Base-by-base conservation (phyloP, 2,329 filamentous ascomycete genomes). In the Didymella glomerata region DNA sequence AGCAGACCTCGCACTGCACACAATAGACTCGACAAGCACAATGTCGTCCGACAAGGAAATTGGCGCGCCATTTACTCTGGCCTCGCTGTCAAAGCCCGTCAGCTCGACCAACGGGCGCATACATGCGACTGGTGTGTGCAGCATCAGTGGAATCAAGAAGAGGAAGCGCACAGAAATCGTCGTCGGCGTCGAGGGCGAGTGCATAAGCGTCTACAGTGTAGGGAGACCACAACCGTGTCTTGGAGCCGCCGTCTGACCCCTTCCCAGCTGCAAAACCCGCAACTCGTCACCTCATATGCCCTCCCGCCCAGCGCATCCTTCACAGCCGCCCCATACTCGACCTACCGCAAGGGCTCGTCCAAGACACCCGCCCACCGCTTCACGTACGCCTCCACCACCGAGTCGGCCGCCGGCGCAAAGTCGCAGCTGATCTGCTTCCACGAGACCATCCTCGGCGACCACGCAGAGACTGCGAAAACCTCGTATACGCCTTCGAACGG, bases 161-260 rank as follows among this genome's bases (percentile, higher is more conserved):
- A 82, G 85, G 71, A 88, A 88, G 77, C 79, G 86, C 71, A 83
- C 86, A 67, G 86, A 89, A 69, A 79, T 88, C 50, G 85, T 80
- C 30, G 81, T 86, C 20, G 85, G 81, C 1, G 78, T 88, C 14
- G 85, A 88, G 70, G 85, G 86, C 38, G 85, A 88, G 70, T 83
- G 84, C 28, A 77, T 89, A 48, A 87, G 84, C 63, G 83, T 89
- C 34, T 88, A 88, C 76, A 86, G 86, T 75, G 86, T 88, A 78
- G 38, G 73, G 54, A 18, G 42, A n/a, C 1, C 28, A 27, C 27
- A 10, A 20, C 47, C 75, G 8, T 16, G 2, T n/a, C 9, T 18
- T 14, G 24, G 25, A 20, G 38, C 34, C 11, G 18, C 27, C 20
- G 16, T 25, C 50, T 44, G 36, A 40, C 24, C 60, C 68, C 72